Conservation (phyloP, 805 yeast species). For the Wickerhamomyces mucosus region DNA sequence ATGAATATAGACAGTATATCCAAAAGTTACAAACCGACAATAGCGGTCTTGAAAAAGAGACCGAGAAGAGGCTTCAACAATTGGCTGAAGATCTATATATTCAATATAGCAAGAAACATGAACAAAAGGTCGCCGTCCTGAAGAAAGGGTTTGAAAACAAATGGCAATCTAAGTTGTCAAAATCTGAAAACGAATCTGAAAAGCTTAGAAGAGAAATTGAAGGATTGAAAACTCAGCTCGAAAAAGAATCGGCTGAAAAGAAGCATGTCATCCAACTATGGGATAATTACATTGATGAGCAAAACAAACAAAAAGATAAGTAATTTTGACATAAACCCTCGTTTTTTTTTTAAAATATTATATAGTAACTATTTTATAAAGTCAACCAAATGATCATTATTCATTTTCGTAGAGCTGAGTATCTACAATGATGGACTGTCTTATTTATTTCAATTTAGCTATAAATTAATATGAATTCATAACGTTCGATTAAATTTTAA, state of each 20-base stretch:
- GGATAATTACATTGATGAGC: constrained; percentile 21
- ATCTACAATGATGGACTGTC: too few relatives aligned
- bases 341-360: too few relatives aligned
- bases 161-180: constrained; percentile 36
- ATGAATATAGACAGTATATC: constrained; percentile 18
- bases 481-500: too few relatives aligned
- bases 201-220: constrained; percentile 42
- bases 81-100: constrained; percentile 62
- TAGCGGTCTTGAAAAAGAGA: constrained; percentile 32
- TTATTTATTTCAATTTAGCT: too few relatives aligned
- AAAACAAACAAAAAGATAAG: too few relatives aligned
- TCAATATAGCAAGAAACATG: constrained; percentile 72
- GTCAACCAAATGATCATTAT: too few relatives aligned
- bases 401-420: too few relatives aligned
- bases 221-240: constrained; percentile 36
- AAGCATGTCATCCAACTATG: constrained; percentile 44
- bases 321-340: too few relatives aligned
- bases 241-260: constrained; percentile 47
- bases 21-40: constrained; percentile 25
- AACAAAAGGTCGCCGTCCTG: constrained; percentile 53
- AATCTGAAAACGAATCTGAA: constrained; percentile 32
- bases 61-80: constrained; percentile 47
- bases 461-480: too few relatives aligned
- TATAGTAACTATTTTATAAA: too few relatives aligned
- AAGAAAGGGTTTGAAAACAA: constrained; percentile 50